Percentiles rank a stretch among this genome's conserved stretches.
Evolutionary conservation across 2,329 filamentous ascomycete genomes (phyloP).

Genomic region (Sclerotinia minor): DNA sequence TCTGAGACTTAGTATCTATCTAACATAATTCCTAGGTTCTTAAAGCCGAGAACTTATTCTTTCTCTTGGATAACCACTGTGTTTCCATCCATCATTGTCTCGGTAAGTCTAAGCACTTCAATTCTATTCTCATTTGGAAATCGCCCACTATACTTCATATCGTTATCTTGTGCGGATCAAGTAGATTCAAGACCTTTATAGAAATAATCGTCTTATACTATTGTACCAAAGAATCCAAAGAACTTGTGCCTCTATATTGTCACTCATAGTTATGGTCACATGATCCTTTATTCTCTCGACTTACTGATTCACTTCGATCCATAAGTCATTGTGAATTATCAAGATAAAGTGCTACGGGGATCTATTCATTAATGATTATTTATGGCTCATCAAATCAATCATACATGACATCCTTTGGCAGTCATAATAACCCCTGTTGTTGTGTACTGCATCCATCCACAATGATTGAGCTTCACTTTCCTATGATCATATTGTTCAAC

Average conservation of each 20-base stretch:
- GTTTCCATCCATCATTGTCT: neutral
- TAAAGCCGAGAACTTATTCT: neutral
- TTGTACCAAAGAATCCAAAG: neutral
- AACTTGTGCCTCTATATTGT: neutral
- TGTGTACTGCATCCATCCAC: neutral
- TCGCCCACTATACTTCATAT: neutral
- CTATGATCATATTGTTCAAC: neutral
- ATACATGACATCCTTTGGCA: neutral
- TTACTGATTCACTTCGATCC: neutral
- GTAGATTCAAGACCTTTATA: neutral
- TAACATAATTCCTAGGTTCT: neutral
- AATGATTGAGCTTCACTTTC: neutral
- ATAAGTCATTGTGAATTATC: neutral
- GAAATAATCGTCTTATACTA: neutral
- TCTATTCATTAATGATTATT: neutral
- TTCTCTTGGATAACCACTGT: neutral
- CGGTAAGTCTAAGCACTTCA: constrained; percentile 15
- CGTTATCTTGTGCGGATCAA: neutral
- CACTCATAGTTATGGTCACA: neutral
- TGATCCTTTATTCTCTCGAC: neutral
- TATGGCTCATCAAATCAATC: neutral
- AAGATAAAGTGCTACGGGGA: neutral
- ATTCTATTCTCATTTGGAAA: neutral
- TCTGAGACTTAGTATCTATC: neutral
- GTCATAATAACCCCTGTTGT: neutral